Percentiles rank a stretch among this genome's conserved stretches.
These are phyloP conservation scores for Batrachochytrium dendrobatidis DNA, from an alignment of 371 early-diverging fungal species.

Conservation along the genomic window DNA sequence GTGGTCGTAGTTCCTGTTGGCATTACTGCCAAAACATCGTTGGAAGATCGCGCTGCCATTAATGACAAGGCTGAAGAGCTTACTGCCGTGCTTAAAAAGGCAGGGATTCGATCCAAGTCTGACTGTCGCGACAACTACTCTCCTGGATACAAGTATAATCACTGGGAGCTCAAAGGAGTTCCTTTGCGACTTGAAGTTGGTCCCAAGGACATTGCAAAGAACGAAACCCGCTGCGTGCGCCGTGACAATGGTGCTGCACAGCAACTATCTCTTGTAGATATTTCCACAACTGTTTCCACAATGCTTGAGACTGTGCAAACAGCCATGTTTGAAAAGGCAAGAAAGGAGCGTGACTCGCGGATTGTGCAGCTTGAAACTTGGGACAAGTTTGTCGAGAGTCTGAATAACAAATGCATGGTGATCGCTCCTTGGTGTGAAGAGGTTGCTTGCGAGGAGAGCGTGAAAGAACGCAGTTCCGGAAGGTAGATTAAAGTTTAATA, in stretches of 20 bases:
- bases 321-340: constrained; percentile 90
- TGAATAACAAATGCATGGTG: constrained; percentile 84
- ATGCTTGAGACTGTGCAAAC: constrained; percentile 82
- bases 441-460: constrained; percentile 89
- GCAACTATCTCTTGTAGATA: constrained; percentile 54
- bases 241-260: constrained; percentile 78
- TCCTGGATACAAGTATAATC: constrained; percentile 99
- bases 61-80: constrained; percentile 64
- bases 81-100: constrained; percentile 61
- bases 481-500: constrained; percentile 32
- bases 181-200: constrained; percentile 98
- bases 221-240: constrained; percentile 75
- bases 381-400: constrained; percentile 86
- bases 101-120: constrained; percentile 80
- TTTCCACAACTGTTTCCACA: constrained; percentile 53
- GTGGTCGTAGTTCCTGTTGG: constrained; percentile 96
- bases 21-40: constrained; percentile 77
- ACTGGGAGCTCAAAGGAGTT: constrained; percentile 99
- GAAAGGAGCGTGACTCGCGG: constrained; percentile 67
- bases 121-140: constrained; percentile 92
- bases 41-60: constrained; percentile 60
- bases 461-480: constrained; percentile 88
- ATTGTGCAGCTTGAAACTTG: constrained; percentile 72
- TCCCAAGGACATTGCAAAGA: constrained; percentile 87
- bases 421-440: constrained; percentile 97